A percentile compares a stretch with the other conserved stretches of the same genome.
Evolutionary conservation across 163 green algal species (phyloP).

Genomic region (Prototheca cutis): DNA sequence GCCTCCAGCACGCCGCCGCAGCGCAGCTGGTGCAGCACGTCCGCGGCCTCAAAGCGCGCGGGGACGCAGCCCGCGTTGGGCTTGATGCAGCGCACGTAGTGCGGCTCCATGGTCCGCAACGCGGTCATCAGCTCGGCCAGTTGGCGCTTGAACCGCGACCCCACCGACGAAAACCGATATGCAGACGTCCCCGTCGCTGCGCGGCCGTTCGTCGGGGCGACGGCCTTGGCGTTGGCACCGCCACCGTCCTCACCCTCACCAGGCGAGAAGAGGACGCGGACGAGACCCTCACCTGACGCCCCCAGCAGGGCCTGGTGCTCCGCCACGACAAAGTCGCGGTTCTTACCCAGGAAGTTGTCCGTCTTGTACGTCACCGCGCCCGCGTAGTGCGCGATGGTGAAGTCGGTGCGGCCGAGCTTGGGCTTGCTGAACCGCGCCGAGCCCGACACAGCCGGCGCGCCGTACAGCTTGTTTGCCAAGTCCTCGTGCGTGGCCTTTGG

Average conservation of each 20-base stretch:
- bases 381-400: conserved; percentile 95
- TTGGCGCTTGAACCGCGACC: conserved; percentile 85
- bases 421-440: conserved; percentile 79
- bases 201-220: no score
- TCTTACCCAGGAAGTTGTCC: conserved; percentile 92
- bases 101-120: conserved; percentile 84
- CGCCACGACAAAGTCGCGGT: conserved; percentile 94
- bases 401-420: conserved; percentile 68
- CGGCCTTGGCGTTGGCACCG: background rate
- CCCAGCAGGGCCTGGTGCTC: conserved; percentile 89
- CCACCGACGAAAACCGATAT: conserved; percentile 90
- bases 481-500: conserved; percentile 64
- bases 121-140: conserved; percentile 82
- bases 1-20: conserved; percentile 93
- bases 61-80: conserved; percentile 75
- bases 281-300: conserved; percentile 43
- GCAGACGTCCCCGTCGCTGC: no score
- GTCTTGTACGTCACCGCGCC: conserved; percentile 77
- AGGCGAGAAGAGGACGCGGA: conserved; percentile 69
- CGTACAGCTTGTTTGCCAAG: conserved; percentile 83
- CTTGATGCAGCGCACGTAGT: conserved; percentile 99
- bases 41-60: conserved; percentile 73
- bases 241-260: conserved; percentile 22
- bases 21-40: conserved; percentile 82
- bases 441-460: conserved; percentile 40